These are phyloP conservation scores for Elaeagnus macrophylla DNA, from an alignment of 306 rosid species.

Conservation along the genomic window DNA sequence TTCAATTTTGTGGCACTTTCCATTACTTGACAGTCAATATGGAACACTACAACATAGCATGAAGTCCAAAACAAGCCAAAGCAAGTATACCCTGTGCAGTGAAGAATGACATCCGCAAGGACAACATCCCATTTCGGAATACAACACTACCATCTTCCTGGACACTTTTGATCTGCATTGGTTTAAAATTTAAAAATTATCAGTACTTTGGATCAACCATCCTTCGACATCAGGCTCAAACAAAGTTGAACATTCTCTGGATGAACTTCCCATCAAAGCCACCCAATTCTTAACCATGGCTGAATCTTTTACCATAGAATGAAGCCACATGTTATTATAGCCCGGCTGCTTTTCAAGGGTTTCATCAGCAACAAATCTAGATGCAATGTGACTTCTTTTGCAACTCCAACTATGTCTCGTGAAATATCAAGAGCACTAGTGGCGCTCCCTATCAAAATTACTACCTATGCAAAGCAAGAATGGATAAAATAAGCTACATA, in stretches of 20 bases:
- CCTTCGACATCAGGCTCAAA: background rate
- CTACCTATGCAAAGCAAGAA: no score
- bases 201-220: background rate
- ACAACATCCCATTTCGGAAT: conserved; percentile 9
- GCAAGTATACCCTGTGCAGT: conserved; percentile 18
- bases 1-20: no score
- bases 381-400: conserved; percentile 74
- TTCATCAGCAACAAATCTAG: conserved; percentile 29
- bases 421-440: conserved; percentile 61
- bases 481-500: no score
- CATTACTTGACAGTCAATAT: no score
- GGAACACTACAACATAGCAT: no score
- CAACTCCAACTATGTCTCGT: conserved; percentile 46
- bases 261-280: background rate
- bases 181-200: no score
- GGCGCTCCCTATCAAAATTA: conserved; percentile 55
- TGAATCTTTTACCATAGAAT: conserved; percentile 48
- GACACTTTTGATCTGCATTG: conserved; percentile 16
- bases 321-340: conserved; percentile 53
- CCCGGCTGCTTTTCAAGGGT: conserved; percentile 31
- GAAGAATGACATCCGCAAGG: conserved; percentile 12
- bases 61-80: background rate
- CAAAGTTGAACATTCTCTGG: background rate
- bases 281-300: background rate
- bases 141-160: conserved; percentile 14